Evolutionary conservation across 1,139 yeast genomes (phyloP).

Genomic region (Geotrichum armillariae): DNA sequence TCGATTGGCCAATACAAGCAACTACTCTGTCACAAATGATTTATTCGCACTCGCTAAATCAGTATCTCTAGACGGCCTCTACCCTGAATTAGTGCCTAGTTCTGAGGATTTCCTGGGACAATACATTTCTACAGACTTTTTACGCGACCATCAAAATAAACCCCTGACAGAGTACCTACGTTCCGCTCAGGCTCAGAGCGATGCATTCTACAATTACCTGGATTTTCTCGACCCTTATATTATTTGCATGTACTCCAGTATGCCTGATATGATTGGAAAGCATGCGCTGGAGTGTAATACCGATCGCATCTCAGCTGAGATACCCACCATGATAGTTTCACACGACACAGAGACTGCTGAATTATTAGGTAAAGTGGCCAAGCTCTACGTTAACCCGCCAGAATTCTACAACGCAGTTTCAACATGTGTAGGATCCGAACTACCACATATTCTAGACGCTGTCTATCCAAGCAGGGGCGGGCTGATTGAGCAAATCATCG

Average conservation of each 20-base stretch:
- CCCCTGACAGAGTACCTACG: not conserved
- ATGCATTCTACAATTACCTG: not conserved
- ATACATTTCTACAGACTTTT: not conserved
- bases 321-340: not conserved
- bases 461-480: not conserved
- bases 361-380: not conserved
- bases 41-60: not conserved
- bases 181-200: not conserved
- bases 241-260: not conserved
- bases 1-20: not conserved
- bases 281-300: not conserved
- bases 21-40: not conserved
- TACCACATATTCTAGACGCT: slow-evolving; percentile 1
- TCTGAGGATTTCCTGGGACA: not conserved
- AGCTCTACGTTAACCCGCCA: not conserved
- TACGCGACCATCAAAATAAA: not conserved
- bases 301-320: not conserved
- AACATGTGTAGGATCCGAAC: not conserved
- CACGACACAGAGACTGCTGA: not conserved
- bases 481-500: not conserved
- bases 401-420: not conserved
- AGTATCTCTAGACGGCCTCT: not conserved
- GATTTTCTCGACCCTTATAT: not conserved
- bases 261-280: not conserved
- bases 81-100: not conserved